Evolutionary conservation across 495 filamentous ascomycete genomes (phyloP), one percentile per base, ranked within the genome.

Genomic region (Glonium stellatum): DNA sequence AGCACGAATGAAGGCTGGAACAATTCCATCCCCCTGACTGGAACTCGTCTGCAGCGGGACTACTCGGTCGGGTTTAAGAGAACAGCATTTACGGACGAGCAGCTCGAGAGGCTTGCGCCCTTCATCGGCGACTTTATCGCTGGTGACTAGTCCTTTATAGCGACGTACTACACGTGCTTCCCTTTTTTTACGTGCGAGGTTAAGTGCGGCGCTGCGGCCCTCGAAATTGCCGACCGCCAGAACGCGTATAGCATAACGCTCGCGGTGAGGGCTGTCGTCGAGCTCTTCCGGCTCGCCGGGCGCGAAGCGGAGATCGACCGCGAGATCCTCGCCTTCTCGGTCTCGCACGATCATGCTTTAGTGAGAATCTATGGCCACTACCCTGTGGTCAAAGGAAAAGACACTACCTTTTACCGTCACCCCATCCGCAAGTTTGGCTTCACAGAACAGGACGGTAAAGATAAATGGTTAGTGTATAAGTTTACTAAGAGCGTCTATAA

Each of bases 261-360:
- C 65, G 68, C 66, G 11, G 55, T 70, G 23, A 60, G 66, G 25
- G 72, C 42, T 44, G 48, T 77, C 21, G 65, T 73, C 18, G 68
- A 76, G 54, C 71, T 79, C 47, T 62, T 69, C 62, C 48, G 60
- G 35, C 55, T 59, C 6, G 68, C 74, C 1, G 61, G 67, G 23
- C 73, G 71, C 25, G 60, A 74, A 61, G 51, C 67, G 23, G 72
- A 77, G 66, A 57, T 78, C 41, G 22, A 78, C 59, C 67, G 65
- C 48, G 57, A 75, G 61, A 73, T 76, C 34, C 64, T 76, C 37
- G 68, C 69, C 37, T 81, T 80, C 71, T 80, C 75, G 2, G 67
- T 82, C 60, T 80, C 74, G 22, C 73, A 79, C 64, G 65, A 80
- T 61, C 55, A 75, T 42, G 19, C 52, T 15, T 58, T 59, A 9